Evolutionary conservation across 2,329 filamentous ascomycete genomes (phyloP).

Genomic region (Drechslera avenae): DNA sequence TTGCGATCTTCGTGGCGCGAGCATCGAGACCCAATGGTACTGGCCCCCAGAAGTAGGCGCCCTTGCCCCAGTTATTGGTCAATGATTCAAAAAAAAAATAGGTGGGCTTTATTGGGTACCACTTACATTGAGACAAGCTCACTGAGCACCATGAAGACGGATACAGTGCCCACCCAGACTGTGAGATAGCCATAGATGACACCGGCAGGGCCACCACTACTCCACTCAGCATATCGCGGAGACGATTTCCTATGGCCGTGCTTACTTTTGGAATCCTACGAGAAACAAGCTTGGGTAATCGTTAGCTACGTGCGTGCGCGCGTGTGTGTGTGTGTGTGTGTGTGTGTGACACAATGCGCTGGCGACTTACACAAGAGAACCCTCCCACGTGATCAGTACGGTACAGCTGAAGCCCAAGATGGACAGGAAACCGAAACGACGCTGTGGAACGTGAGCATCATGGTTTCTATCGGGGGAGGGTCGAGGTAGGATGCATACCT

Average conservation of each 20-base stretch:
- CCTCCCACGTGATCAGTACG: slow-evolving; percentile 39
- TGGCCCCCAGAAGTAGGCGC: slow-evolving; percentile 43
- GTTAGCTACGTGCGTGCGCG: slow-evolving; percentile 14
- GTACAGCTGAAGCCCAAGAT: slow-evolving; percentile 38
- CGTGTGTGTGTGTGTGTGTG: neutral
- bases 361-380: slow-evolving; percentile 26
- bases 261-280: slow-evolving; percentile 27
- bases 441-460: slow-evolving; percentile 13
- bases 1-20: slow-evolving; percentile 46
- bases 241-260: neutral
- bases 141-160: slow-evolving; percentile 33
- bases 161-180: slow-evolving; percentile 37
- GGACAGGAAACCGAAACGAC: slow-evolving; percentile 34
- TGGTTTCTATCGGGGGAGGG: neutral
- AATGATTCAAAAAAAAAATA: neutral
- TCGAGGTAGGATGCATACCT: slow-evolving; percentile 12
- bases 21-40: slow-evolving; percentile 48
- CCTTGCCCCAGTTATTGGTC: neutral
- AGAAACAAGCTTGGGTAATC: slow-evolving; percentile 20
- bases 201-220: slow-evolving; percentile 38
- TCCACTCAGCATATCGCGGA: slow-evolving; percentile 1
- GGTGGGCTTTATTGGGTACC: neutral
- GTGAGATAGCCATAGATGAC: slow-evolving; percentile 39
- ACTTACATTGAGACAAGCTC: slow-evolving; percentile 44
- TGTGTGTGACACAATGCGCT: neutral